These are phyloP conservation scores for Prorocentrum cordatum DNA, from an alignment of 169 alveolate species.

Conservation along the genomic window DNA sequence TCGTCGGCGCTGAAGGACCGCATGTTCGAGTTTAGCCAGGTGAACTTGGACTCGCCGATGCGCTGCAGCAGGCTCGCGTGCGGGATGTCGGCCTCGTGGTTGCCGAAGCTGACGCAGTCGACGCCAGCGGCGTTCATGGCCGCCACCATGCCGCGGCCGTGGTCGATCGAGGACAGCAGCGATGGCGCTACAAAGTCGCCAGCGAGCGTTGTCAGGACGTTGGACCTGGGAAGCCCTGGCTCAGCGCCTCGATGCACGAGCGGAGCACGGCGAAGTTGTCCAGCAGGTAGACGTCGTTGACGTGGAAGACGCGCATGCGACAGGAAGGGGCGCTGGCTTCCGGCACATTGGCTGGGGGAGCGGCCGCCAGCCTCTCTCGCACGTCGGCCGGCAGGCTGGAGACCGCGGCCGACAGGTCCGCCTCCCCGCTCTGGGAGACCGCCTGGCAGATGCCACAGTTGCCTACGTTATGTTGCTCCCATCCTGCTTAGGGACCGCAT, in stretches of 20 bases:
- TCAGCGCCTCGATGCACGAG: constrained; percentile 21
- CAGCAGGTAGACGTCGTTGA: constrained; percentile 29
- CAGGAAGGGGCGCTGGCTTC: no score
- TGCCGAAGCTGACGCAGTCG: constrained; percentile 35
- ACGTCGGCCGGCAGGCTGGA: no score
- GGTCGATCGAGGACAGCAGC: constrained; percentile 40
- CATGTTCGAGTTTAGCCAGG: constrained; percentile 60
- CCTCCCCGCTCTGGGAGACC: no score
- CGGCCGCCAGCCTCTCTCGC: no score
- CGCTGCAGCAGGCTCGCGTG: constrained; percentile 17
- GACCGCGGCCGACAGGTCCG: no score
- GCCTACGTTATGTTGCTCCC: no score
- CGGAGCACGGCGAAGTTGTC: constrained; percentile 33
- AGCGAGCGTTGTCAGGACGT: constrained; percentile 23
- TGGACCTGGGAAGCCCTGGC: constrained; percentile 30
- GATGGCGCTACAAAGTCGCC: constrained; percentile 60
- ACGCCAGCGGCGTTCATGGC: constrained; percentile 8
- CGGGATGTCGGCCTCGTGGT: constrained; percentile 59
- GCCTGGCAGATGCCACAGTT: no score
- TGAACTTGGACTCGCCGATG: constrained; percentile 6
- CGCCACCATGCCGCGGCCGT: constrained; percentile 35
- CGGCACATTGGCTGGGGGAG: no score
- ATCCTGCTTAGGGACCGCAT: no score
- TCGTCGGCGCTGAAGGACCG: constrained; percentile 3
- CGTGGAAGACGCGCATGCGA: constrained; percentile 41